Conservation (phyloP, 257 asterid species). For the Thymus mandschuricus region DNA sequence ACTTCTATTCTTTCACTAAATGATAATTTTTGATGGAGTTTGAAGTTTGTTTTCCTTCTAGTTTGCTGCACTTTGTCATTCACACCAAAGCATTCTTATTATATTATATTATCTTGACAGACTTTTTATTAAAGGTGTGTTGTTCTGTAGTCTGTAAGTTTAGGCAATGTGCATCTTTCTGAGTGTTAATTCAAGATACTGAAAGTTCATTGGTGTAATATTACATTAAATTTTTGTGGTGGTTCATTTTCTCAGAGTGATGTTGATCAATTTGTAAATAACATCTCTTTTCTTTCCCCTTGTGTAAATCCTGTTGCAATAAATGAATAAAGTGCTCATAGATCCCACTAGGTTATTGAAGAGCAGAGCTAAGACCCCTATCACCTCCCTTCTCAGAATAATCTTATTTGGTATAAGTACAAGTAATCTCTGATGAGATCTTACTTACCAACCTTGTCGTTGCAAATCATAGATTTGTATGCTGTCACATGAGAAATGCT, state of each 20-base stretch:
- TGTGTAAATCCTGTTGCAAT: not conserved
- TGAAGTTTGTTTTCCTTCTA: not conserved
- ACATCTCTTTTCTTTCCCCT: not conserved
- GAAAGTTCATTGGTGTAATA: conserved; percentile 2
- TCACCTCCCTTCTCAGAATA: not conserved
- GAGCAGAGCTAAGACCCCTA: not conserved
- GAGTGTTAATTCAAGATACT: not conserved
- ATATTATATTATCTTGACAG: not conserved
- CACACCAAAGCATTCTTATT: not conserved
- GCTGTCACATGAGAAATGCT: not conserved
- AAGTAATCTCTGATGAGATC: not conserved
- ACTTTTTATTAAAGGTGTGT: not conserved
- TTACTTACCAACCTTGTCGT: not conserved
- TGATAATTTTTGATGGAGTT: not conserved
- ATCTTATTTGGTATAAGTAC: not conserved
- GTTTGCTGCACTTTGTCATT: not conserved
- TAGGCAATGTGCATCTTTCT: not conserved
- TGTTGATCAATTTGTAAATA: not conserved
- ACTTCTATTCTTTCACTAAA: not conserved
- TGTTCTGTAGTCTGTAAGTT: not conserved
- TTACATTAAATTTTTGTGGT: not conserved
- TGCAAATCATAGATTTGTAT: not conserved
- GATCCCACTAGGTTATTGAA: not conserved
- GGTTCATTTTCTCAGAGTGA: not conserved
- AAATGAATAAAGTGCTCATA: not conserved